Base-by-base conservation (phyloP, 1,139 yeast genomes). In the Taiozyma sp. region DNA sequence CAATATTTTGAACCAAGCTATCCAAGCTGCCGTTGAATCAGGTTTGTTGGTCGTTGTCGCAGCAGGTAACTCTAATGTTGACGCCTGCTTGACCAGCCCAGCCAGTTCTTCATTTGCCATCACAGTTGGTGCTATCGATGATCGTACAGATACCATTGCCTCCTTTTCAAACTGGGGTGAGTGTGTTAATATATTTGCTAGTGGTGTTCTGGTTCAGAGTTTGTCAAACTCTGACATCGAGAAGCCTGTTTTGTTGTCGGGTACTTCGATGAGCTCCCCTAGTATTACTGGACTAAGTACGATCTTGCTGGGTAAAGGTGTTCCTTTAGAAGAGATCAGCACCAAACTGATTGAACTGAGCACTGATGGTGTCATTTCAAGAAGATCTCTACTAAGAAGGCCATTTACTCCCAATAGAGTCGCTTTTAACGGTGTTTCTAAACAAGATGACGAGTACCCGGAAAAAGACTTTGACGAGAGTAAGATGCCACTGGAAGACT, bases 261-360 rank as follows among this genome's bases (percentile, higher is more conserved):
- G 97, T 0, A 89, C 97, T 0, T 88, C 96, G 1, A 88, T 88
- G 89, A 83, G 96, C 0, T 76, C 96, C 1, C 97, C 97, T 0
- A 74, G 82, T 2, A 86, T 88, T 7, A 75, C 93, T 0, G 97
- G 97, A 0, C 61, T 87, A 42, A 81, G 76, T 2, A 93, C 91
- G 0, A 76, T 81, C 37, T 65, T 80, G 46, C 67, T 89, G 55
- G 82, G 88, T 44, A 69, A 73, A 56, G 96, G 95, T 0, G 70
- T 80, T 5, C 60, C 70, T 0, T 70, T 76, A 0, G 56, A 55
- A 0, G 72, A 74, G 26, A 70, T 82, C 4, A 73, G 71, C 56
- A 58, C 61, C 14, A 68, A 58, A 42, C 62, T 83, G 43, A 68
- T 76, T 16, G 70, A 69, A 11, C 48, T 63, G 47, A 63, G 75